Conservation (phyloP, 2,329 filamentous ascomycete species). For the Chaetomium sp. region DNA sequence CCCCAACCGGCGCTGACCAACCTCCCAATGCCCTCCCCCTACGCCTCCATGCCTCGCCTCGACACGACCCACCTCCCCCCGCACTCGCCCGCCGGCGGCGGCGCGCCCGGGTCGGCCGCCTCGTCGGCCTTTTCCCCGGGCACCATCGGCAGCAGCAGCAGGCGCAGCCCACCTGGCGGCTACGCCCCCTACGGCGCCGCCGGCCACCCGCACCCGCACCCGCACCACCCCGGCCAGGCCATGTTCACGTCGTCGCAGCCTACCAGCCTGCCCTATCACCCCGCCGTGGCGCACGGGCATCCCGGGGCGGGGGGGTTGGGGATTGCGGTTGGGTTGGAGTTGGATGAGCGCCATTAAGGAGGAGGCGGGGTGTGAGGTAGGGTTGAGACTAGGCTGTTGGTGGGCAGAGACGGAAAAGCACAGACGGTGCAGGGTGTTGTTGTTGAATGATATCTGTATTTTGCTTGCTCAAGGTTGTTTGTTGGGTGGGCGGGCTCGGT, state of each 20-base stretch:
- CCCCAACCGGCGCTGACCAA: conserved; percentile 24
- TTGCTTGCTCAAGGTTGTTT: not conserved
- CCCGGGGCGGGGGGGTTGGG: conserved; percentile 8
- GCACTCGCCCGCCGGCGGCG: conserved; percentile 15
- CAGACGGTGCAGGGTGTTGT: not conserved
- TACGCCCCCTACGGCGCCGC: conserved; percentile 14
- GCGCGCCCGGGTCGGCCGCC: conserved; percentile 27
- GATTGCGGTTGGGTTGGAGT: conserved; percentile 15
- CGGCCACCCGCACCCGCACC: not conserved
- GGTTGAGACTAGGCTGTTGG: not conserved
- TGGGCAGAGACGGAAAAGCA: not conserved
- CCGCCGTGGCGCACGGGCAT: not conserved
- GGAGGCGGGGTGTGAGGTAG: not conserved
- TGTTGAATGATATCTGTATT: not conserved
- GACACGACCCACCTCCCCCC: conserved; percentile 31
- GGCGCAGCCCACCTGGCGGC: conserved; percentile 24
- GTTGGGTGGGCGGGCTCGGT: not conserved
- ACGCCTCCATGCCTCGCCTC: conserved; percentile 29
- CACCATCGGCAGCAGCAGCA: not conserved
- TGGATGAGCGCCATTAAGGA: conserved; percentile 4
- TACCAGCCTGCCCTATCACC: conserved; percentile 17
- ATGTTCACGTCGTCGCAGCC: conserved; percentile 17
- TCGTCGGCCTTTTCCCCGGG: conserved; percentile 31
- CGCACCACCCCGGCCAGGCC: too few species aligned
- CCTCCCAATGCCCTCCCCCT: conserved; percentile 30